A percentile compares a stretch with the other conserved stretches of the same genome.
These are phyloP conservation scores for Penicillium macrosclerotiorum DNA, from an alignment of 495 filamentous ascomycete genomes.

Conservation along the genomic window DNA sequence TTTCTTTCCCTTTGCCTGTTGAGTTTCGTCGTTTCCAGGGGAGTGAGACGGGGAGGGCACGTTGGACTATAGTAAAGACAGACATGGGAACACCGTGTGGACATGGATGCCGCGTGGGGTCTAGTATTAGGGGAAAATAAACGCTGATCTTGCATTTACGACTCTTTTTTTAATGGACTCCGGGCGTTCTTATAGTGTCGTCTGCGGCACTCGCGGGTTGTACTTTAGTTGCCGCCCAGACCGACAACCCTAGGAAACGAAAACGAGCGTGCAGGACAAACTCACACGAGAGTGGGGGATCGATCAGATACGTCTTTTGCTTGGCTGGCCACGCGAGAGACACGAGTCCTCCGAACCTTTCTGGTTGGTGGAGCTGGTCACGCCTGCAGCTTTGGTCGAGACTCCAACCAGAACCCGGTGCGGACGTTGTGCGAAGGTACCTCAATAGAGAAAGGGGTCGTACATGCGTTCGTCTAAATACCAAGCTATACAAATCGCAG, in stretches of 20 bases:
- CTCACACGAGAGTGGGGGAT: slow-evolving; percentile 20
- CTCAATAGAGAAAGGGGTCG: slow-evolving; percentile 4
- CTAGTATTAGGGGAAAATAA: not conserved
- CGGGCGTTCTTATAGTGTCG: slow-evolving; percentile 11
- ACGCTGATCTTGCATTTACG: not conserved
- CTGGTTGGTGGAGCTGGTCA: slow-evolving; percentile 18
- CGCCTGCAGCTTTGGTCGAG: slow-evolving; percentile 23
- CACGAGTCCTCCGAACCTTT: slow-evolving; percentile 1
- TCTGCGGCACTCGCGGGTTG: slow-evolving; percentile 1
- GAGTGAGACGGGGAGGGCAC: slow-evolving; percentile 22
- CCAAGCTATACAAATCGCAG: not conserved
- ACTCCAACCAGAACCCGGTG: slow-evolving; percentile 15
- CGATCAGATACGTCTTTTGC: slow-evolving; percentile 17
- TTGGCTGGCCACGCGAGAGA: slow-evolving; percentile 28
- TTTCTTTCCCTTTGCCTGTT: slow-evolving; percentile 17
- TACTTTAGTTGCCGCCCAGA: slow-evolving; percentile 5
- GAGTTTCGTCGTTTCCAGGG: slow-evolving; percentile 19
- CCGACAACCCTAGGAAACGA: slow-evolving; percentile 16
- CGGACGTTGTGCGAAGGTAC: slow-evolving; percentile 11
- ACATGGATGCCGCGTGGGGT: slow-evolving; percentile 4
- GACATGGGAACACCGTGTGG: slow-evolving; percentile 14
- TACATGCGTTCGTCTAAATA: not conserved
- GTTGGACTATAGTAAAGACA: slow-evolving; percentile 25
- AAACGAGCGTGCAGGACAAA: slow-evolving; percentile 19
- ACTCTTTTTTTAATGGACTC: not conserved